Conservation (phyloP, 768 basidiomycete species). For the Leucocoprinus leucothites region DNA sequence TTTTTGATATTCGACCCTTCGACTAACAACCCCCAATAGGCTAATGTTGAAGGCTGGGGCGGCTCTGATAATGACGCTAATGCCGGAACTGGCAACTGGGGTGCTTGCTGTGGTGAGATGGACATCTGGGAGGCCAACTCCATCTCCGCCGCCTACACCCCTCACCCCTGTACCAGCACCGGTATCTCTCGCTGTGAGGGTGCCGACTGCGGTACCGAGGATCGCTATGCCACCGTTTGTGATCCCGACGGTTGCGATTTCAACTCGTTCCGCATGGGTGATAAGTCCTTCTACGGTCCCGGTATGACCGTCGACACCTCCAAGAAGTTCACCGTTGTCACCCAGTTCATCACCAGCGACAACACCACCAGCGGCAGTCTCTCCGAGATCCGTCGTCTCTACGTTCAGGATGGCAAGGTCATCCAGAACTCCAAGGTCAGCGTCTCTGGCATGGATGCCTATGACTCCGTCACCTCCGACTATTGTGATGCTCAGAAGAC, state of each 20-base stretch:
- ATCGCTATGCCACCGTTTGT: conserved; percentile 17
- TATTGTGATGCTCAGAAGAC: conserved; percentile 16
- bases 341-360: conserved; percentile 18
- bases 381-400: conserved; percentile 20
- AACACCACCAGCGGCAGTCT: conserved; percentile 11
- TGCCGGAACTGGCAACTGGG: conserved; percentile 18
- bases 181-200: conserved; percentile 18
- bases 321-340: conserved; percentile 22
- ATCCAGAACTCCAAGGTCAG: conserved; percentile 19
- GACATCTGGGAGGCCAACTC: conserved; percentile 24
- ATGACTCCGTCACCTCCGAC: conserved; percentile 16
- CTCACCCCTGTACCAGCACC: conserved; percentile 19
- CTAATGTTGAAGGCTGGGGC: conserved; percentile 18
- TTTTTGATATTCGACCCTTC: not conserved
- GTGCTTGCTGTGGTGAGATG: conserved; percentile 22
- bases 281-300: conserved; percentile 18
- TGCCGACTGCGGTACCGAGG: conserved; percentile 11
- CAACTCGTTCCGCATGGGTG: conserved; percentile 22
- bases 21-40: conserved; percentile 7
- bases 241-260: conserved; percentile 22
- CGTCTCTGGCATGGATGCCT: conserved; percentile 10
- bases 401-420: conserved; percentile 19
- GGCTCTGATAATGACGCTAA: conserved; percentile 17
- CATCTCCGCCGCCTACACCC: conserved; percentile 19
- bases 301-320: conserved; percentile 21